Conservation (phyloP, 331 rosid species). For the Arachis monticola region DNA sequence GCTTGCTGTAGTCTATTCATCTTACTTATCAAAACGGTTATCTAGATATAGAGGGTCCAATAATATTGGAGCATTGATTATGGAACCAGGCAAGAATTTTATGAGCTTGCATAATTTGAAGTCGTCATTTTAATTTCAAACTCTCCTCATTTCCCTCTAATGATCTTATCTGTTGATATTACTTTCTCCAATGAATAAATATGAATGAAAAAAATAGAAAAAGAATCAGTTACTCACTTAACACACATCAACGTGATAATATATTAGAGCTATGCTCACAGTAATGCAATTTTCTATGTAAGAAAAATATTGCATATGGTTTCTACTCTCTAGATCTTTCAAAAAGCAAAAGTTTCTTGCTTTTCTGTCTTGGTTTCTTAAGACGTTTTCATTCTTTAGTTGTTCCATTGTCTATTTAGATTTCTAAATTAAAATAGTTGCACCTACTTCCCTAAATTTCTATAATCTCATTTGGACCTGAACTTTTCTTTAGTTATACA, state of each 20-base stretch:
- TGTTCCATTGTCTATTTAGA: too few species aligned
- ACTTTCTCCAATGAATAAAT: constrained; percentile 8
- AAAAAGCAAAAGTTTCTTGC: too few species aligned
- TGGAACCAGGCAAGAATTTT: constrained; percentile 88
- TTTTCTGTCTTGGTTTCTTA: too few species aligned
- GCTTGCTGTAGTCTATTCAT: constrained; percentile 74
- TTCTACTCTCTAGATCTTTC: too few species aligned
- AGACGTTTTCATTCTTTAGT: too few species aligned
- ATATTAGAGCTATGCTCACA: constrained; percentile 19
- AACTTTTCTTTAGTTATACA: too few species aligned
- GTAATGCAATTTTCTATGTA: constrained; percentile 18
- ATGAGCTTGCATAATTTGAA: constrained; percentile 24
- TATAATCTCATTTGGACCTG: too few species aligned
- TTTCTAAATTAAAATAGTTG: too few species aligned
- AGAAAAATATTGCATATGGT: not conserved
- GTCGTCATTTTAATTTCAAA: constrained; percentile 33
- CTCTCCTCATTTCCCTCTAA: not conserved
- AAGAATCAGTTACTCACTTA: not conserved
- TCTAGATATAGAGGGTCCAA: constrained; percentile 53
- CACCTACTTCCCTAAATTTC: too few species aligned
- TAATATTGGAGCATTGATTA: constrained; percentile 71
- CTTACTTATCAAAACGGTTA: constrained; percentile 61
- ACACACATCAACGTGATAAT: not conserved
- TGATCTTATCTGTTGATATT: constrained; percentile 8
- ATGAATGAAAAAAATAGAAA: not conserved